Evolutionary conservation across 2,329 filamentous ascomycete species (phyloP), one percentile per base, ranked within the genome.

Genomic region (Rasamsonia emersonii): DNA sequence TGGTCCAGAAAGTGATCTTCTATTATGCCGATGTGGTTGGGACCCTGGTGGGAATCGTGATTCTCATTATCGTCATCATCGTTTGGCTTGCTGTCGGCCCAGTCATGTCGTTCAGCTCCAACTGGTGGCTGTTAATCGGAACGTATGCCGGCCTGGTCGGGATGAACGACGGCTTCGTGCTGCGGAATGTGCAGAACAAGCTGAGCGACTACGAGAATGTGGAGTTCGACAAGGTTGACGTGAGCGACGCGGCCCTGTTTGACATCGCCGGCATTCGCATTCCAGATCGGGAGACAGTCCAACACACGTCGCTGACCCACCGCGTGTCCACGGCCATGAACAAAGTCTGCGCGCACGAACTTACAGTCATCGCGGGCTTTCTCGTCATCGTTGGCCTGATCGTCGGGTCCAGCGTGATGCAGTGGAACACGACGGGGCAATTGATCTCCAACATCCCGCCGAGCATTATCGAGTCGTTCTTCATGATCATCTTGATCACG

Each of bases 111-210:
- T 68, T 62, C 40, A 52, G 57, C 35, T 45, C 51, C 35, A 67
- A 62, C 44, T 68, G 65, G 65, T 67, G 61, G 57, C 54, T 68
- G 0, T 52, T 67, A 10, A 67, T 68, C 28, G 65, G 65, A 9
- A 68, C 64, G 0, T 68, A 67, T 39, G 62, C 65, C 0, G 64
- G 65, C 2, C 51, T 68, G 4, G 51, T 68, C 27, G 64, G 65
- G 2, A 52, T 67, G 30, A 51, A 61, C 18, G 63, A 67, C 39
- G 58, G 60, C 16, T 68, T 68, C 36, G 53, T 68, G 9, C 52
- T 68, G 9, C 59, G 61, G 20, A 67, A 68, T 32, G 49, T 68
- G 9, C 58, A 67, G 40, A 44, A 35, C 26, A 45, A 42, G 4
- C 26, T 56, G 26, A 13, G 38, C 4, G 17, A 37, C 5, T 45